A percentile compares a stretch with the other conserved stretches of the same genome.
These are phyloP conservation scores for Ceratobasidium sp. DNA, from an alignment of 1,284 basidiomycete species.

Conservation along the genomic window DNA sequence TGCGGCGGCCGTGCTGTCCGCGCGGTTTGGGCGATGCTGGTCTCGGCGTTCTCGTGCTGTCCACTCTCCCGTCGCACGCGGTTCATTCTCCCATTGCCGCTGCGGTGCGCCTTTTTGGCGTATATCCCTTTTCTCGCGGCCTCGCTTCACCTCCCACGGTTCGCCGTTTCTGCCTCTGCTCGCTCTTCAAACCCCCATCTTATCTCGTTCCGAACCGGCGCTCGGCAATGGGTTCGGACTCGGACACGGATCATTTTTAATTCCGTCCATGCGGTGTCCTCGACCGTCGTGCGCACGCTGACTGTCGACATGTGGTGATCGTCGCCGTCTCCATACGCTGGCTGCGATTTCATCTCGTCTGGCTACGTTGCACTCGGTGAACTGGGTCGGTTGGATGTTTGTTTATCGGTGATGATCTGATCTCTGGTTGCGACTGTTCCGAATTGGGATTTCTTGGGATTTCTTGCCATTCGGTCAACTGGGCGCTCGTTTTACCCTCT, in stretches of 20 bases:
- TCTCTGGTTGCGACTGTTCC: conserved; percentile 7
- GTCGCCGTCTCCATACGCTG: neutral
- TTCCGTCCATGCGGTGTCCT: conserved; percentile 1
- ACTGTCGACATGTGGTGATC: neutral
- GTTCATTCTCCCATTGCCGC: neutral
- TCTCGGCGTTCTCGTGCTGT: no score
- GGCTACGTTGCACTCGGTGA: neutral
- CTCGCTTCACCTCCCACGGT: conserved; percentile 11
- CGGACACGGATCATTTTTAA: conserved; percentile 38
- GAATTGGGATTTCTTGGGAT: conserved; percentile 26
- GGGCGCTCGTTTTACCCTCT: neutral
- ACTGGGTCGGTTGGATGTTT: neutral
- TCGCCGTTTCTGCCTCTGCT: neutral
- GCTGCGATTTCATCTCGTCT: conserved; percentile 5
- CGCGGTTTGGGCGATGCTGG: neutral
- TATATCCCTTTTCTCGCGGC: neutral
- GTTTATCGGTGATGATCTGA: conserved; percentile 32
- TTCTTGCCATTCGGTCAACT: neutral
- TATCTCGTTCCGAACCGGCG: conserved; percentile 24
- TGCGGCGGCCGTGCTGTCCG: conserved; percentile 2
- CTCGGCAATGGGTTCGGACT: conserved; percentile 19
- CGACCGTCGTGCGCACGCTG: neutral
- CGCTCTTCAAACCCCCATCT: conserved; percentile 13
- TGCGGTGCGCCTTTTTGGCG: neutral
- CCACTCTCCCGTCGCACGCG: no score